phyloP scores from a whole-genome alignment of 148 eudicot species.

The Rhododendron kiyosumense region DNA sequence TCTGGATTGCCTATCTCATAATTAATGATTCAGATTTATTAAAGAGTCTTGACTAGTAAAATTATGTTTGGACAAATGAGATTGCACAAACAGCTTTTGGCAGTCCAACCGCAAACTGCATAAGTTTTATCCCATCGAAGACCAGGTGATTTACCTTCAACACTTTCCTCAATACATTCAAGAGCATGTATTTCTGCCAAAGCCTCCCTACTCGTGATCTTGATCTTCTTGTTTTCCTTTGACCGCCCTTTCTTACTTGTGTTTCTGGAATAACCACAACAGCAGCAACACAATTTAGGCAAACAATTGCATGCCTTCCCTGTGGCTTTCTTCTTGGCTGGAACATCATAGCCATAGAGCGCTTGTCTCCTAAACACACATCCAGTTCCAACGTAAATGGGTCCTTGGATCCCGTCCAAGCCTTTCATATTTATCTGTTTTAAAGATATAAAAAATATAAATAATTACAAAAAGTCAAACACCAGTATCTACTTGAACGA shows the following conservation, averaged over 20 bases:
- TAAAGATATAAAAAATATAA: too few species aligned
- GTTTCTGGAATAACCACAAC: constrained; percentile 5
- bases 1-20: too few species aligned
- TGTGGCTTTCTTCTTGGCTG: constrained; percentile 68
- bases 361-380: constrained; percentile 92
- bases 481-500: too few species aligned
- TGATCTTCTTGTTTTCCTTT: constrained; percentile 44
- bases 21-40: too few species aligned
- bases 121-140: neutral
- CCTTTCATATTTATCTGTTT: constrained; percentile 54
- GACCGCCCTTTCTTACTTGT: constrained; percentile 37
- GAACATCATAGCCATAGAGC: constrained; percentile 86
- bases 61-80: neutral
- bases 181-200: constrained; percentile 40
- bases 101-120: neutral
- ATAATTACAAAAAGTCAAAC: too few species aligned
- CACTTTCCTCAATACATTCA: constrained; percentile 64
- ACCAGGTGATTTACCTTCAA: constrained; percentile 36
- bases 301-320: constrained; percentile 83
- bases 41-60: too few species aligned
- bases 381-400: constrained; percentile 88
- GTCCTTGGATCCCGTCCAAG: constrained; percentile 94
- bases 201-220: constrained; percentile 42
- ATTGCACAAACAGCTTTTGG: neutral
- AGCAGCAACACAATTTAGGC: constrained; percentile 68